phyloP scores from a whole-genome alignment of 2,329 filamentous ascomycete genomes.

The Fusarium secorum region DNA sequence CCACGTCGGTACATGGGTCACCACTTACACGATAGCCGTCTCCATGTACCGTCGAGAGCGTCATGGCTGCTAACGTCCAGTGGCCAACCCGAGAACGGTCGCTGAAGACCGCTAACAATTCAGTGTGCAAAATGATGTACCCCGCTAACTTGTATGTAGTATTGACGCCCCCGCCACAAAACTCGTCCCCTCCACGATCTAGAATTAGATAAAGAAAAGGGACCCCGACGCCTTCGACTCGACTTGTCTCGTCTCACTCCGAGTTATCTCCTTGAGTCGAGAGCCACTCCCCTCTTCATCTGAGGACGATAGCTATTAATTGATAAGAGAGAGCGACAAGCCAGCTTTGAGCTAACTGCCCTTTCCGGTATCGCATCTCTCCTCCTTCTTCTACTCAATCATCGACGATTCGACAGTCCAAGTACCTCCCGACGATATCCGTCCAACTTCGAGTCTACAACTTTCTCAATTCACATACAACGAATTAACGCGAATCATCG shows the following conservation, averaged over 20 bases:
- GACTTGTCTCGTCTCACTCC: conserved; percentile 13
- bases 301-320: conserved; percentile 1
- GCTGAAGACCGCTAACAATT: conserved; percentile 1
- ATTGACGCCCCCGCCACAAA: conserved; percentile 43
- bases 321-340: conserved; percentile 7
- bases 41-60: conserved; percentile 31
- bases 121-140: conserved; percentile 19
- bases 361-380: conserved; percentile 8
- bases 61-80: conserved; percentile 25
- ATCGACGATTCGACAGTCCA: not conserved
- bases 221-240: conserved; percentile 9
- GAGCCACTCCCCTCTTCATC: not conserved
- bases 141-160: conserved; percentile 23
- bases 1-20: conserved; percentile 34
- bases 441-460: not conserved
- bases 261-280: conserved; percentile 31
- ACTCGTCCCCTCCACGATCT: conserved; percentile 35
- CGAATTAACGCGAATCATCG: not conserved
- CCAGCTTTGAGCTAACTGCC: not conserved
- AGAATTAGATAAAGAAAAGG: conserved; percentile 5
- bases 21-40: conserved; percentile 28
- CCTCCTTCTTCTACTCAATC: not conserved
- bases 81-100: conserved; percentile 31
- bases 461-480: not conserved
- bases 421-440: conserved; percentile 27